phyloP scores from a whole-genome alignment of 164 flowering plant species.

The Vitis cinerea region DNA sequence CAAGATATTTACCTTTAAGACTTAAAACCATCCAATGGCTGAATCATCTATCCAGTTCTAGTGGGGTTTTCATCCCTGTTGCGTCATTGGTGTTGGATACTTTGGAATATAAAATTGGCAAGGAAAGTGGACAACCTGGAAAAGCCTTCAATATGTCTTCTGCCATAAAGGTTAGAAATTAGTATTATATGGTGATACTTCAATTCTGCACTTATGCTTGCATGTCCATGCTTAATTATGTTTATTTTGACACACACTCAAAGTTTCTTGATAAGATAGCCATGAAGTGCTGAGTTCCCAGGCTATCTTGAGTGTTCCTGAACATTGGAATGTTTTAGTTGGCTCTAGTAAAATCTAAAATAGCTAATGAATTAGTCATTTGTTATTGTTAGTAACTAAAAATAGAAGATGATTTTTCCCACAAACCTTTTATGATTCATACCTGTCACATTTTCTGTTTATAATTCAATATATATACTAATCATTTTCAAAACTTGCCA shows the following conservation, averaged over 20 bases:
- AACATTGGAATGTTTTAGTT: background rate
- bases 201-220: background rate
- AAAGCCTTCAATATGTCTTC: conserved; percentile 35
- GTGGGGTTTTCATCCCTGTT: conserved; percentile 77
- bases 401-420: background rate
- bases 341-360: background rate
- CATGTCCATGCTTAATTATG: background rate
- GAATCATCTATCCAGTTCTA: conserved; percentile 71
- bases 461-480: no score
- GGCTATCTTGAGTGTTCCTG: background rate
- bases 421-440: background rate
- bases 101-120: conserved; percentile 58
- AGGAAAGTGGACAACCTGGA: conserved; percentile 44
- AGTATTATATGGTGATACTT: background rate
- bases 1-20: conserved; percentile 78
- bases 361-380: background rate
- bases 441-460: no score
- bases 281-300: background rate
- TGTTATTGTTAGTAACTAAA: background rate
- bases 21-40: conserved; percentile 83
- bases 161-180: conserved; percentile 59
- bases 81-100: conserved; percentile 64
- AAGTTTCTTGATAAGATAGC: background rate
- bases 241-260: background rate
- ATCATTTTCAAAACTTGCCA: no score